Conservation (phyloP, 768 basidiomycete genomes). For the Amanita rimosa region DNA sequence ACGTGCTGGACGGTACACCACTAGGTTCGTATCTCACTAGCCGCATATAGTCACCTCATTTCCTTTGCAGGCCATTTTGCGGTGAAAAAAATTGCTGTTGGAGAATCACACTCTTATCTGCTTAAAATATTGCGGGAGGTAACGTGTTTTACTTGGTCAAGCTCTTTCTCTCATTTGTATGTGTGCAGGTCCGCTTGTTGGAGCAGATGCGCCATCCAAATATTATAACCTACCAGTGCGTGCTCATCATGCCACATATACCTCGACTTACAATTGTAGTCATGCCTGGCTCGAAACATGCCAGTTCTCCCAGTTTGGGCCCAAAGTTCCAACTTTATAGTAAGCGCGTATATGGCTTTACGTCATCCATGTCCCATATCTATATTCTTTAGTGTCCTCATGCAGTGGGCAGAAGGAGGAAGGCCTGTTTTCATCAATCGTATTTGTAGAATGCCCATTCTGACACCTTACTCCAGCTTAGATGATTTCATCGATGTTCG, state of each 20-base stretch:
- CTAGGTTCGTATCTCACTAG: slow-evolving; percentile 39
- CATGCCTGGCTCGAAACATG: slow-evolving; percentile 87
- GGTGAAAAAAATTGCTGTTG: slow-evolving; percentile 94
- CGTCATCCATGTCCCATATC: neutral
- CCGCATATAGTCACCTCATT: slow-evolving; percentile 3
- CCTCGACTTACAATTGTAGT: slow-evolving; percentile 15
- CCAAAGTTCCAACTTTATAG: slow-evolving; percentile 82
- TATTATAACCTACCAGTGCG: slow-evolving; percentile 84
- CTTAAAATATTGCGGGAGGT: slow-evolving; percentile 74
- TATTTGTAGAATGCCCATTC: slow-evolving; percentile 1
- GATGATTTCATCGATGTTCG: slow-evolving; percentile 82
- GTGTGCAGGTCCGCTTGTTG: slow-evolving; percentile 59
- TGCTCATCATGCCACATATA: neutral
- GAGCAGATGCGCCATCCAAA: slow-evolving; percentile 86
- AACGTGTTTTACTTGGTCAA: slow-evolving; percentile 7
- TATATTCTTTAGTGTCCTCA: slow-evolving; percentile 47
- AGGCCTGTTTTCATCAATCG: slow-evolving; percentile 25
- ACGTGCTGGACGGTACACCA: slow-evolving; percentile 78
- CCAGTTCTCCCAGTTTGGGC: slow-evolving; percentile 84
- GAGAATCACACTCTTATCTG: slow-evolving; percentile 79
- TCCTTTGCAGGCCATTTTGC: slow-evolving; percentile 62
- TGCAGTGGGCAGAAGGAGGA: slow-evolving; percentile 93
- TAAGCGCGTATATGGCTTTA: slow-evolving; percentile 22
- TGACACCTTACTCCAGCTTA: slow-evolving; percentile 27
- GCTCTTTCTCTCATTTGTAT: neutral